Percentiles rank a stretch among this genome's conserved stretches.
These are phyloP conservation scores for Arthrobotrys musiformis DNA, from an alignment of 2,329 filamentous ascomycete genomes.

Conservation along the genomic window DNA sequence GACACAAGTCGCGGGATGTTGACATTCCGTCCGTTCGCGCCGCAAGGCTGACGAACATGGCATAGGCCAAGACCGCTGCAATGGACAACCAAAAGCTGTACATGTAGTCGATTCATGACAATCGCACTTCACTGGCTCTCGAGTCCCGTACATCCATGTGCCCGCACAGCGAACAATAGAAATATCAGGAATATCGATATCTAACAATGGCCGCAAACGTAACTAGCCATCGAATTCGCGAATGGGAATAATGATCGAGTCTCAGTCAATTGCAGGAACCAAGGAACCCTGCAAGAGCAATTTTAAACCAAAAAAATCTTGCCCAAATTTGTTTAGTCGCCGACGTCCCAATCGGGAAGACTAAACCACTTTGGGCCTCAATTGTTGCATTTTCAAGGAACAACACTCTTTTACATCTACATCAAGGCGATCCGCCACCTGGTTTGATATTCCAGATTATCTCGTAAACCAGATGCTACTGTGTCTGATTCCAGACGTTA, in stretches of 20 bases:
- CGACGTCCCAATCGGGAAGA: background rate
- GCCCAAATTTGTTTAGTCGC: background rate
- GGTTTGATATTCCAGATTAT: background rate
- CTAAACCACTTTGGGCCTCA: background rate
- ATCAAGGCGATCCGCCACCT: background rate
- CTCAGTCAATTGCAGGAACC: background rate
- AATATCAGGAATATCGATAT: no score
- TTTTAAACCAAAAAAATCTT: background rate
- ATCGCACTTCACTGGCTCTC: no score
- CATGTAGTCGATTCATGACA: no score
- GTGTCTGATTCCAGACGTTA: no score
- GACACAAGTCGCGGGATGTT: conserved; percentile 20
- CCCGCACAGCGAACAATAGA: no score
- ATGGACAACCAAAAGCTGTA: no score
- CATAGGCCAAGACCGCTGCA: conserved; percentile 26
- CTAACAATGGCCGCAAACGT: no score
- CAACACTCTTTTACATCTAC: conserved; percentile 1
- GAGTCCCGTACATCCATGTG: no score
- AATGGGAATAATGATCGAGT: no score
- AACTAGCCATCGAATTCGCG: no score
- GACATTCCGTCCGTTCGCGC: conserved; percentile 1
- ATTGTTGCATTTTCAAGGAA: background rate
- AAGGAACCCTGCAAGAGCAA: background rate
- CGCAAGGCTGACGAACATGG: conserved; percentile 28
- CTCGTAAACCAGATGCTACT: no score